Base-by-base conservation (phyloP, 768 basidiomycete species). In the Boletus pseudo-olivaceus region DNA sequence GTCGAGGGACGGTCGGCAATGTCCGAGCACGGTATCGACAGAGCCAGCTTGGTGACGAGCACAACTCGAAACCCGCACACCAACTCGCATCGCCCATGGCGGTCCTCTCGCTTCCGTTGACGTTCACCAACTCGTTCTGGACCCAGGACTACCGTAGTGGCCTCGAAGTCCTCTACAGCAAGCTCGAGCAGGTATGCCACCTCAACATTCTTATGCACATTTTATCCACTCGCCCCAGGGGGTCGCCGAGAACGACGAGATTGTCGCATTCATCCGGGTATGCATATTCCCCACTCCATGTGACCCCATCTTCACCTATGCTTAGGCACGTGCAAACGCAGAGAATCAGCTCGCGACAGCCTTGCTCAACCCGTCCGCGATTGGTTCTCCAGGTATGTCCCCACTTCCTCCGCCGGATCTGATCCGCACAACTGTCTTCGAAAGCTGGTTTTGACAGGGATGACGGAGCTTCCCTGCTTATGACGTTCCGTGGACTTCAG, bases 71-170 rank as follows among this genome's bases (percentile, higher is more conserved):
- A 55, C 67, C 48, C 60, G 43, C 58, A 58, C 40, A 20, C 7
- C 7, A 6, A 19, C 50, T 14, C 23, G 32, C 33, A 37, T 42
- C 54, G 68, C 50, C 46, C 66, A 94, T 95, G 93, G 88, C 92
- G 57, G 88, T 91, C 59, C 75, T 96, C 58, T 90, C 92, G 41
- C 82, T 95, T 65, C 93, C 93, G n/a, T 77, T 92, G 54, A 81
- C 82, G 15, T 97, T 97, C 69, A 83, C 79, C 52, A 95, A 96
- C 70, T 94, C 93, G 30, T 97, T 97, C 76, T 97, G 94, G 94
- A 82, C 93, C 15, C 87, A 91, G 69, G 92, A 94, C 75, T 94
- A 92, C 67, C 79, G 90, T 42, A 82, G 75, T 55, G 94, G 93
- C 33, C 78, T 97, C 29, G 84, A 96, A 58, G 81, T 88, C 23